Conservation (phyloP, 257 asterid species). For the Solanum ossicruentum region DNA sequence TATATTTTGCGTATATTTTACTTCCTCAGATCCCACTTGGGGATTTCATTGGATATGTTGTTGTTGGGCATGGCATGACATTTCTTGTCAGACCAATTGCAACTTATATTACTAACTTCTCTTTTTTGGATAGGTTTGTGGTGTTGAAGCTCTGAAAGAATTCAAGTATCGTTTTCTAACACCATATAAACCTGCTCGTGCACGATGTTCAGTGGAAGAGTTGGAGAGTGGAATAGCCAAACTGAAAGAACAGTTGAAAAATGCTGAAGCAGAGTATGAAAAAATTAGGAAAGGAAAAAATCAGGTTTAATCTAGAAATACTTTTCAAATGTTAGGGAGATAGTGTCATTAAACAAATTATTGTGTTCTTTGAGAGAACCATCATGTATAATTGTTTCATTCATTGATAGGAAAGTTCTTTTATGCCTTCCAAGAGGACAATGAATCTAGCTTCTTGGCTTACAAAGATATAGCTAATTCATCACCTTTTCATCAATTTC, state of each 20-base stretch:
- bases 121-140: slow-evolving; percentile 49
- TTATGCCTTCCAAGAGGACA: neutral
- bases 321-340: neutral
- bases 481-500: neutral
- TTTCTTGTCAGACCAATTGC: neutral
- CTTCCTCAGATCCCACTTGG: too few relatives aligned
- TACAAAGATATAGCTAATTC: neutral
- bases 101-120: neutral
- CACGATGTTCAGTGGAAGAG: slow-evolving; percentile 51
- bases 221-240: slow-evolving; percentile 45
- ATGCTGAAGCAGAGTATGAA: slow-evolving; percentile 68
- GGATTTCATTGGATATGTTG: too few relatives aligned
- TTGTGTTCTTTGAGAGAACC: neutral
- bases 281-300: slow-evolving; percentile 59
- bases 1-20: too few relatives aligned
- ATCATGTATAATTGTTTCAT: neutral
- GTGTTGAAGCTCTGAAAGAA: slow-evolving; percentile 60
- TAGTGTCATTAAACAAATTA: neutral
- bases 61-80: neutral
- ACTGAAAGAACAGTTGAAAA: slow-evolving; percentile 45
- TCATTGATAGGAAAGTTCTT: neutral
- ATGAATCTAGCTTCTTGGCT: neutral
- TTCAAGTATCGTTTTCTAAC: slow-evolving; percentile 56
- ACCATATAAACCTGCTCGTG: slow-evolving; percentile 51
- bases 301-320: slow-evolving; percentile 8